Conservation (phyloP, 257 asterid genomes). For the Nicotiana tomentosiformis region DNA sequence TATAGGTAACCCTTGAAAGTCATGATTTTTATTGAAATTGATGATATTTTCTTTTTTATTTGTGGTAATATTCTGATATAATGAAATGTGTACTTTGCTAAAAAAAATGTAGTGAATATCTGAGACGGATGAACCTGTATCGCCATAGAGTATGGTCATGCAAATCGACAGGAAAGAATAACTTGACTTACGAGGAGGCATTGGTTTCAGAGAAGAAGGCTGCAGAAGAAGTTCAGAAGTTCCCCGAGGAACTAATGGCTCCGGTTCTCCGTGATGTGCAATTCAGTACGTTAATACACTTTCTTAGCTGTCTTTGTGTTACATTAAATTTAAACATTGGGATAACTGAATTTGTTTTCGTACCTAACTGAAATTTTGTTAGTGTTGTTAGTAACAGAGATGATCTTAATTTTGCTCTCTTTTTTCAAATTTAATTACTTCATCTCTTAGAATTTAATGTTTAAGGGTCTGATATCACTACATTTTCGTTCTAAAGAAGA, state of each 20-base stretch:
- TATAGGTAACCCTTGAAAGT: constrained; percentile 39
- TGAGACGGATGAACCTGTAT: constrained; percentile 70
- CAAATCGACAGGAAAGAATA: constrained; percentile 79
- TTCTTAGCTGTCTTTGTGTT: constrained; percentile 2
- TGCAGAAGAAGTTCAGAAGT: constrained; percentile 46
- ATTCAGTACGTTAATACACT: constrained; percentile 54
- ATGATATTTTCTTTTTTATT: neutral
- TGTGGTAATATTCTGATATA: neutral
- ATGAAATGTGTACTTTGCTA: neutral
- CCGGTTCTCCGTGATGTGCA: constrained; percentile 74
- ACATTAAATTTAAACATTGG: no score
- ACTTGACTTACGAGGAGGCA: constrained; percentile 91
- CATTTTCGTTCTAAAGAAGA: neutral
- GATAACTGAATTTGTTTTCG: neutral
- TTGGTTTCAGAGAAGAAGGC: constrained; percentile 72
- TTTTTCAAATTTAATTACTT: neutral
- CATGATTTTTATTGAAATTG: neutral
- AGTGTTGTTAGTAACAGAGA: neutral
- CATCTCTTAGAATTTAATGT: neutral
- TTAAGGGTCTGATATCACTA: neutral
- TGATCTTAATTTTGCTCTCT: neutral
- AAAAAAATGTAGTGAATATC: constrained; percentile 56
- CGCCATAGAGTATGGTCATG: constrained; percentile 80
- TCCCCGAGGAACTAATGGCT: constrained; percentile 54
- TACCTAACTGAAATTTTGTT: neutral